Evolutionary conservation across 305 asterid species (phyloP).

Genomic region (Fraxinus velutina): DNA sequence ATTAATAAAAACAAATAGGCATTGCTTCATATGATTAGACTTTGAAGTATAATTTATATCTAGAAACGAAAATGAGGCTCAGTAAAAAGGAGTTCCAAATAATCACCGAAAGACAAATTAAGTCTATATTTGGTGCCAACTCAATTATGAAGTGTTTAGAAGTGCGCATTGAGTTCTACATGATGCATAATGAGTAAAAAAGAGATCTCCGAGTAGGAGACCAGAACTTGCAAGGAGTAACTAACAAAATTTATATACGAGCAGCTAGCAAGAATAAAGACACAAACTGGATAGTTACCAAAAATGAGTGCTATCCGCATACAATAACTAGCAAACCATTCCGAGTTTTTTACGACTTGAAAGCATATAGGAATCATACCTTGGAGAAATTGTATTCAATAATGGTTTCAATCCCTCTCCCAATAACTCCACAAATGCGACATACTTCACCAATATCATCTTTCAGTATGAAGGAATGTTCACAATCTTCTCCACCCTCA

Average conservation of each 20-base stretch:
- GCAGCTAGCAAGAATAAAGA: neutral
- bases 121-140: neutral
- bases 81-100: neutral
- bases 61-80: neutral
- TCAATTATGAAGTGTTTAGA: neutral
- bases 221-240: neutral
- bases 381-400: slow-evolving; percentile 82
- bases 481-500: slow-evolving; percentile 66
- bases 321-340: neutral
- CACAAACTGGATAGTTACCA: neutral
- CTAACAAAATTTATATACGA: neutral
- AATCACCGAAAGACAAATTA: neutral
- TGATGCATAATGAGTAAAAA: neutral
- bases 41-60: neutral
- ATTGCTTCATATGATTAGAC: neutral
- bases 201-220: neutral
- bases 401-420: slow-evolving; percentile 74
- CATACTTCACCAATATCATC: slow-evolving; percentile 98
- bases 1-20: slow-evolving; percentile 7
- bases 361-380: slow-evolving; percentile 38
- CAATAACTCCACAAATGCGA: slow-evolving; percentile 87
- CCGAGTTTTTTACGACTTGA: neutral
- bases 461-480: slow-evolving; percentile 76
- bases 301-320: neutral
- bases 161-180: neutral